These are phyloP conservation scores for Ganoderma multipileum DNA, from an alignment of 1,284 basidiomycete genomes.

Conservation along the genomic window DNA sequence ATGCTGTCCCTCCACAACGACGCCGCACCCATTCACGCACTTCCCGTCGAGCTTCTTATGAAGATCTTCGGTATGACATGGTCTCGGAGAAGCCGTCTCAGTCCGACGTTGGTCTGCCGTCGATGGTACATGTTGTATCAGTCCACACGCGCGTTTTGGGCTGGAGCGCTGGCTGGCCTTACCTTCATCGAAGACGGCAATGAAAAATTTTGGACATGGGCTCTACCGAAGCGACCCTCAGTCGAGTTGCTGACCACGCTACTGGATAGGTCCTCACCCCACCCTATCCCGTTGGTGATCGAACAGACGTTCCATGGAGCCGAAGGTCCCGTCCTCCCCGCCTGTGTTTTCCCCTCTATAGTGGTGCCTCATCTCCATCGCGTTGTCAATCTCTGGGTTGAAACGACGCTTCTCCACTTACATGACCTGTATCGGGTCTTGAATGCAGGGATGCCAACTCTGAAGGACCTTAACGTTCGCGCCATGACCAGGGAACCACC, in stretches of 20 bases:
- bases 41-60: not conserved
- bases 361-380: not conserved
- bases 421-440: not conserved
- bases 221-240: not conserved
- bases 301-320: not conserved
- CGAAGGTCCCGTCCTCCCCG: not conserved
- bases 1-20: slow-evolving; percentile 4
- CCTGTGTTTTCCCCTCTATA: not conserved
- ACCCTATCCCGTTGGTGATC: not conserved
- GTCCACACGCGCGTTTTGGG: not conserved
- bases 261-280: not conserved
- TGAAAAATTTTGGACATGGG: not conserved
- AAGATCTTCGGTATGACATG: slow-evolving; percentile 3
- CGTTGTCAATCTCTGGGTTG: not conserved
- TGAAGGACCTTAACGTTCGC: not conserved
- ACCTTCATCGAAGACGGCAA: not conserved
- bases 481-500: not conserved
- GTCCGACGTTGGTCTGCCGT: not conserved
- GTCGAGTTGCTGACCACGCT: not conserved
- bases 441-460: not conserved
- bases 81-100: not conserved
- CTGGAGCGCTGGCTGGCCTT: not conserved
- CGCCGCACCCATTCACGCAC: not conserved
- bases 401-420: not conserved
- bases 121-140: not conserved